Conservation (phyloP, 108 stramenopile genomes). For the Cyclostephanos tholiformis region DNA sequence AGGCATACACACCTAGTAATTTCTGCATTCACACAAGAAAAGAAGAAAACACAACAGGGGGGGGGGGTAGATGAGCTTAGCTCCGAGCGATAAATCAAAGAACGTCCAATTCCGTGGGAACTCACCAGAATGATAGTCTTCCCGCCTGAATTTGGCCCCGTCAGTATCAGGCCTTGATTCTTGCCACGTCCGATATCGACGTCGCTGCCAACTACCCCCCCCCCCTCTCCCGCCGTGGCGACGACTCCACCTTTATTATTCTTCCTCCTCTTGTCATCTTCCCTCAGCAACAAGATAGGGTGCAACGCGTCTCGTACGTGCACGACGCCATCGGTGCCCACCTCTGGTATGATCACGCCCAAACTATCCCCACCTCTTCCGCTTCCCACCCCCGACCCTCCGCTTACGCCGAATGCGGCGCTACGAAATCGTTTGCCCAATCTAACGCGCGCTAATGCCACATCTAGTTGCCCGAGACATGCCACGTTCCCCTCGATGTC, state of each 20-base stretch:
- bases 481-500: slow-evolving; percentile 55
- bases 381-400: too few relatives aligned
- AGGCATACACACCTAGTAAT: slow-evolving; percentile 84
- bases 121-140: slow-evolving; percentile 85
- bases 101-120: too few relatives aligned
- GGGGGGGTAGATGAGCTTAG: background rate
- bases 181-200: slow-evolving; percentile 74
- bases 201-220: slow-evolving; percentile 86
- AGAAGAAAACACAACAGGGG: background rate
- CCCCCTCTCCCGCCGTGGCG: background rate
- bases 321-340: slow-evolving; percentile 83
- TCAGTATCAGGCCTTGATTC: slow-evolving; percentile 86
- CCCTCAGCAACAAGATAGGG: slow-evolving; percentile 83
- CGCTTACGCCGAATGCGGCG: too few relatives aligned
- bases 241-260: background rate
- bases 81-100: too few relatives aligned
- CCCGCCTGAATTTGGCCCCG: slow-evolving; percentile 93
- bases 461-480: slow-evolving; percentile 78
- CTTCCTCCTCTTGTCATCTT: slow-evolving; percentile 21
- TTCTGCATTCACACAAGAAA: slow-evolving; percentile 40
- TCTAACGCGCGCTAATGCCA: slow-evolving; percentile 67
- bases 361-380: background rate
- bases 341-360: slow-evolving; percentile 77
- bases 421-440: slow-evolving; percentile 60
- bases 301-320: slow-evolving; percentile 79